These are phyloP conservation scores for Lablab purpureus DNA, from an alignment of 306 rosid species.

Conservation along the genomic window DNA sequence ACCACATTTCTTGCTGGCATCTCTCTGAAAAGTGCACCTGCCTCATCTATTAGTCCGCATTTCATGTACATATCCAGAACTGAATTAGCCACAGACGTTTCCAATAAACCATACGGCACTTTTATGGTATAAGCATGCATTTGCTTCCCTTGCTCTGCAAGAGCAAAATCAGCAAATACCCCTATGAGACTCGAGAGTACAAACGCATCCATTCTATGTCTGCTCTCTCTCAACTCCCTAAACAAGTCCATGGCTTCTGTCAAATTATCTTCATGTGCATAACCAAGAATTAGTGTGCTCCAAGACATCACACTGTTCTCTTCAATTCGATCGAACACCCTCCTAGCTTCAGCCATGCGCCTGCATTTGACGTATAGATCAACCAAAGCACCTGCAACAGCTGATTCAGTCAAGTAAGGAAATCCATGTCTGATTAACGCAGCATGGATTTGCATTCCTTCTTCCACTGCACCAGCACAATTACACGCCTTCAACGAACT, in stretches of 20 bases:
- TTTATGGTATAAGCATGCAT: slow-evolving; percentile 66
- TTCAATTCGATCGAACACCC: slow-evolving; percentile 59
- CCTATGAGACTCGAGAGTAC: slow-evolving; percentile 68
- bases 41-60: slow-evolving; percentile 64
- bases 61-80: slow-evolving; percentile 75
- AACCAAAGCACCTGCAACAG: slow-evolving; percentile 63
- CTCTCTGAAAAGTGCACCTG: slow-evolving; percentile 59
- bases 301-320: slow-evolving; percentile 61
- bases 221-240: slow-evolving; percentile 58
- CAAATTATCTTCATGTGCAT: slow-evolving; percentile 66
- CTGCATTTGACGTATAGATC: slow-evolving; percentile 67
- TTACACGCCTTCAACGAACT: slow-evolving; percentile 69
- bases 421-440: slow-evolving; percentile 59
- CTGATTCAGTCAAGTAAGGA: slow-evolving; percentile 48
- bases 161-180: slow-evolving; percentile 70
- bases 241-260: slow-evolving; percentile 65
- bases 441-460: slow-evolving; percentile 69
- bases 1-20: slow-evolving; percentile 55
- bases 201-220: slow-evolving; percentile 60
- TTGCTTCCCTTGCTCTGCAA: slow-evolving; percentile 70
- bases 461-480: slow-evolving; percentile 52
- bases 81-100: slow-evolving; percentile 66
- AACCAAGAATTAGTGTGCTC: slow-evolving; percentile 70
- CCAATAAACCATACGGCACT: slow-evolving; percentile 60
- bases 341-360: slow-evolving; percentile 57